phyloP scores from a whole-genome alignment of 176 grass and related monocot species.

The bread wheat (Triticum aestivum) region DNA sequence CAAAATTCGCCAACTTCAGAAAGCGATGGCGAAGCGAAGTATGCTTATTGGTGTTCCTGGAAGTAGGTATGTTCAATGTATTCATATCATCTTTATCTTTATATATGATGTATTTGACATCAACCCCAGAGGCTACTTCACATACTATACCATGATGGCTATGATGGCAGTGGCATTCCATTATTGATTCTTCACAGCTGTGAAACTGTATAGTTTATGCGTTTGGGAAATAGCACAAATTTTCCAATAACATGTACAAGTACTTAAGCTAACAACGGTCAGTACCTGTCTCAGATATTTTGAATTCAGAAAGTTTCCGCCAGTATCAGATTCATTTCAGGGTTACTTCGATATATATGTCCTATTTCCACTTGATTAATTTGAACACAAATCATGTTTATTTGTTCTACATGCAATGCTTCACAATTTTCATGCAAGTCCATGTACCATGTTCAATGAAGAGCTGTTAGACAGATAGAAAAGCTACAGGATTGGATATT shows the following conservation, averaged over 20 bases:
- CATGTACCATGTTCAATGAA: neutral
- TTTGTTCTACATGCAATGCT: neutral
- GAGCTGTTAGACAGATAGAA: neutral
- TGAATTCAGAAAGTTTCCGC: neutral
- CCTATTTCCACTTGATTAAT: neutral
- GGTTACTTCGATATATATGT: neutral
- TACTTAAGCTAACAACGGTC: neutral
- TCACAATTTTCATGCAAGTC: neutral
- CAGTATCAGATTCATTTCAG: too few species aligned
- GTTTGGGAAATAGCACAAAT: neutral
- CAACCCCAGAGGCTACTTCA: neutral
- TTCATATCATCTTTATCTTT: neutral
- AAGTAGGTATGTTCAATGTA: conserved; percentile 38
- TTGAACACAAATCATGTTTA: neutral
- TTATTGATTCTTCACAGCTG: neutral
- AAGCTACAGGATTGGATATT: neutral
- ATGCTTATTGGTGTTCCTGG: conserved; percentile 62
- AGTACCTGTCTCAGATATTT: neutral
- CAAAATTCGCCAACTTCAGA: conserved; percentile 65
- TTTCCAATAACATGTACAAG: neutral
- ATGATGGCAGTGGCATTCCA: neutral
- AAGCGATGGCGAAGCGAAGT: conserved; percentile 45
- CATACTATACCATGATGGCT: neutral
- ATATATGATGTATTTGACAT: neutral
- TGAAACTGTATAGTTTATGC: neutral